A percentile compares a stretch with the other conserved stretches of the same genome.
Conservation (phyloP, 225 moss, liverwort and hornwort species). For the Polytrichum formosum region DNA sequence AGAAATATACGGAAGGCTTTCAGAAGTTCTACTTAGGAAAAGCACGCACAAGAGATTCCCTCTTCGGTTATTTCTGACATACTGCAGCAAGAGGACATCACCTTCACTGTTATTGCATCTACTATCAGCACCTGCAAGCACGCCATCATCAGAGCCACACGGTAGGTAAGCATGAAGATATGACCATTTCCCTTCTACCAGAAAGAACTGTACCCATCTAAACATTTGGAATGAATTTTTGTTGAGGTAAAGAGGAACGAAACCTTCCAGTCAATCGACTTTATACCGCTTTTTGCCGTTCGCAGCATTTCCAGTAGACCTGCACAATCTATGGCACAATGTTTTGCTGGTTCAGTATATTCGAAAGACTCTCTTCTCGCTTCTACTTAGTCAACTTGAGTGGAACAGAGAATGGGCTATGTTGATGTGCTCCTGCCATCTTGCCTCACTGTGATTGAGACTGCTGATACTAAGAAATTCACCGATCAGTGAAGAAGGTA, state of each 20-base stretch:
- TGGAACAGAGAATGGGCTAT: too few relatives aligned
- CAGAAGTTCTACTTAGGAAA: neutral
- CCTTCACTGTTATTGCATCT: constrained; percentile 93
- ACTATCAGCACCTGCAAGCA: constrained; percentile 74
- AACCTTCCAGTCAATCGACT: constrained; percentile 88
- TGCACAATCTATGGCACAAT: too few relatives aligned
- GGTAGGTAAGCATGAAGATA: neutral
- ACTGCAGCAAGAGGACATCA: constrained; percentile 90
- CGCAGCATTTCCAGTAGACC: constrained; percentile 79
- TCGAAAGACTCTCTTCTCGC: neutral
- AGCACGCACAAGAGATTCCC: constrained; percentile 80
- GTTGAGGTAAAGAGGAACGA: neutral
- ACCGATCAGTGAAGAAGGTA: too few relatives aligned
- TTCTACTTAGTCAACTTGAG: neutral
- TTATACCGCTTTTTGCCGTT: constrained; percentile 47
- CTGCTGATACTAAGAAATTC: too few relatives aligned
- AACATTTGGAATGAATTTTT: too few relatives aligned
- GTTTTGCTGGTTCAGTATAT: constrained; percentile 37
- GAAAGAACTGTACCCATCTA: neutral
- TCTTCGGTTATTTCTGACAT: constrained; percentile 95
- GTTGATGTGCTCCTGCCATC: neutral
- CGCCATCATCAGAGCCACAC: neutral
- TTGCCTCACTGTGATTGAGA: too few relatives aligned
- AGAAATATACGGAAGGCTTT: neutral
- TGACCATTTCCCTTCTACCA: neutral